Conservation (phyloP, 176 grass and related monocot species). For the Hordeum vulgare region MorexV3_pseudomolecules_assembly NC_058520.1:13909554-13910053, state of each 20-base stretch:
- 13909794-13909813: background rate
- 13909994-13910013: constrained; percentile 5
- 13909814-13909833: background rate
- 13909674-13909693: background rate
- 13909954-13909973: background rate
- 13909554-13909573: background rate
- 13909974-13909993: constrained; percentile 42
- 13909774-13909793: background rate
- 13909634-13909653: background rate
- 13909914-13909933: constrained; percentile 19
- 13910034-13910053: background rate
- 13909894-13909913: background rate
- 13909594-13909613: background rate
- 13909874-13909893: background rate
- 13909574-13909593: background rate
- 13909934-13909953: constrained; percentile 36
- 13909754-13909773: background rate
- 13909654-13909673: background rate
- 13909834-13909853: constrained; percentile 4
- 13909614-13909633: constrained; percentile 34
- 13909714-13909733: background rate
- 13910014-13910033: constrained; percentile 14
- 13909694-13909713: background rate
- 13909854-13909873: constrained; percentile 2
- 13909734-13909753: background rate